Conservation (phyloP, 768 basidiomycete genomes). For the Melanogaster broomeanus region DNA sequence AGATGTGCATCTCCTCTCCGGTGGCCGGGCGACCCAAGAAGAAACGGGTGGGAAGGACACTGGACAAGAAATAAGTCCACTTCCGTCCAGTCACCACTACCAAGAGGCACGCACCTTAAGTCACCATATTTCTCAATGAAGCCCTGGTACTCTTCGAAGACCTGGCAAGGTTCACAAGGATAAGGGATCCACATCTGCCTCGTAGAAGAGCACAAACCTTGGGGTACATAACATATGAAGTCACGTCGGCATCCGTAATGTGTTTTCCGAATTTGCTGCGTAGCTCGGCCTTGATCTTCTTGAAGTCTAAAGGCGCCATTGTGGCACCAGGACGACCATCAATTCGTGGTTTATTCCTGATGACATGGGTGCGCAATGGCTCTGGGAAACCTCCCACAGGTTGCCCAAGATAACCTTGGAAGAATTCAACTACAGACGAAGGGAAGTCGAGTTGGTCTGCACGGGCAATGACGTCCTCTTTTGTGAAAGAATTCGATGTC, state of each 20-base stretch:
- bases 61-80: slow-evolving; percentile 34
- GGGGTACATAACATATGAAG: slow-evolving; percentile 97
- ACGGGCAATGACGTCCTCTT: slow-evolving; percentile 81
- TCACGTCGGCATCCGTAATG: slow-evolving; percentile 91
- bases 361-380: slow-evolving; percentile 87
- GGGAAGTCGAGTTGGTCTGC: slow-evolving; percentile 97
- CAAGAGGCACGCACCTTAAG: slow-evolving; percentile 61
- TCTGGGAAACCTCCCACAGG: slow-evolving; percentile 99
- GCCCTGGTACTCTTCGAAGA: slow-evolving; percentile 95
- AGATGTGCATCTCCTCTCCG: slow-evolving; percentile 96
- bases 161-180: slow-evolving; percentile 44
- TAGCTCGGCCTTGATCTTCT: slow-evolving; percentile 91
- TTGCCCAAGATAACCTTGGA: slow-evolving; percentile 98
- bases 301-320: slow-evolving; percentile 91
- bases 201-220: slow-evolving; percentile 55
- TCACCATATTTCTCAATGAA: slow-evolving; percentile 97
- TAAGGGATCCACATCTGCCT: slow-evolving; percentile 5
- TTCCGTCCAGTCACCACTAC: slow-evolving; percentile 5
- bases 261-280: slow-evolving; percentile 94
- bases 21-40: slow-evolving; percentile 91
- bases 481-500: slow-evolving; percentile 90
- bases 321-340: slow-evolving; percentile 89
- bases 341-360: slow-evolving; percentile 91
- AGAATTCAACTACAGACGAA: slow-evolving; percentile 95
- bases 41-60: slow-evolving; percentile 94